Conservation (phyloP, 208 protist genomes). For the Leishmania tarentolae region DNA sequence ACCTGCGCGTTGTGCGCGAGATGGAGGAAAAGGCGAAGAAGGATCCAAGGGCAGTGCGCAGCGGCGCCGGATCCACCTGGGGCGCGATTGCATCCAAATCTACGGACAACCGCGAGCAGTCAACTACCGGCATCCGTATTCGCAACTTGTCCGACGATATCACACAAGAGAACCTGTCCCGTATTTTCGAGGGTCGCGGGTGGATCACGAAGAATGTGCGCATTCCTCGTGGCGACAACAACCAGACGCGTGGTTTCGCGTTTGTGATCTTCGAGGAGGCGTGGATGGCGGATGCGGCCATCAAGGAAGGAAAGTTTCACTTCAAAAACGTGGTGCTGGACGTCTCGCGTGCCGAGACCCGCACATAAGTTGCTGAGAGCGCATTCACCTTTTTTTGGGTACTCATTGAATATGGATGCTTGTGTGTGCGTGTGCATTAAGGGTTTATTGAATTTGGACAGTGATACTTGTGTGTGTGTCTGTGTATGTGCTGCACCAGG, state of each 20-base stretch:
- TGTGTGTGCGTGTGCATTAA: neutral
- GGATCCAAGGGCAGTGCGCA: conserved; percentile 22
- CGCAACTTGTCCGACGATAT: conserved; percentile 86
- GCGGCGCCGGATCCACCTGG: conserved; percentile 47
- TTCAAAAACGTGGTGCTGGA: conserved; percentile 89
- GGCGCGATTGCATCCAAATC: conserved; percentile 37
- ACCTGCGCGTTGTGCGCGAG: conserved; percentile 45
- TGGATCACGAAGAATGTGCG: conserved; percentile 57
- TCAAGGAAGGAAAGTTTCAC: conserved; percentile 35
- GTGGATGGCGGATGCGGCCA: conserved; percentile 43
- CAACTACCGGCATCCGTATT: conserved; percentile 63
- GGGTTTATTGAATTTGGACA: neutral
- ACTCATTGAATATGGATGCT: neutral
- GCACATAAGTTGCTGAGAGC: conserved; percentile 7
- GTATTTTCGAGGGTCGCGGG: conserved; percentile 71
- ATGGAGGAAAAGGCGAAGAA: conserved; percentile 55
- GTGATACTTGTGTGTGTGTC: neutral
- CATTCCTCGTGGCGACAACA: conserved; percentile 56
- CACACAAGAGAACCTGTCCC: conserved; percentile 70
- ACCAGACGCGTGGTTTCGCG: conserved; percentile 74
- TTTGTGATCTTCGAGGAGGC: conserved; percentile 75
- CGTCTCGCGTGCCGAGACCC: conserved; percentile 49
- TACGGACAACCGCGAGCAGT: conserved; percentile 40
- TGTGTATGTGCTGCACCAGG: neutral
- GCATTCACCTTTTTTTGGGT: neutral